Conservation (phyloP, 441 rosid species). For the Flueggea neowawraea region DNA sequence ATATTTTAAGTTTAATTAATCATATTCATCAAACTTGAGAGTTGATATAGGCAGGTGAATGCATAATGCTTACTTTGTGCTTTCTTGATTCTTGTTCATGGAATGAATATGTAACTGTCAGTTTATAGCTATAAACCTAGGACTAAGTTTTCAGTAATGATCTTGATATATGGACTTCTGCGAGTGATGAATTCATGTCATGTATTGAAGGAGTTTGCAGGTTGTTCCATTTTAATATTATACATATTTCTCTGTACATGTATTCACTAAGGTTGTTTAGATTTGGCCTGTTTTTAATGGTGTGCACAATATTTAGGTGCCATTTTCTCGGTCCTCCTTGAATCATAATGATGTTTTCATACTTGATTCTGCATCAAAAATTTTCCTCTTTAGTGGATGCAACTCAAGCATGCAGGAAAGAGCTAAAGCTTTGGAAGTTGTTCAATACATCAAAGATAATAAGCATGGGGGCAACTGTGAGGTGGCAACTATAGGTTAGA, state of each 20-base stretch:
- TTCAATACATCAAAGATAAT: constrained; percentile 77
- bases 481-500: constrained; percentile 82
- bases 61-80: not conserved
- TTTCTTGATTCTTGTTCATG: not conserved
- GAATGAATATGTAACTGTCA: not conserved
- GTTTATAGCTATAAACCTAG: no score
- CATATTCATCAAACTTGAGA: not conserved
- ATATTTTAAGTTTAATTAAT: constrained; percentile 7
- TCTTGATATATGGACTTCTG: no score
- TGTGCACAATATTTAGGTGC: constrained; percentile 47
- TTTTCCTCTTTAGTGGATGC: constrained; percentile 83
- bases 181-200: no score
- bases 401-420: constrained; percentile 90
- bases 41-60: not conserved
- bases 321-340: constrained; percentile 79
- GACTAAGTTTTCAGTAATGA: no score
- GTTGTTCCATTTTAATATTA: not conserved
- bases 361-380: constrained; percentile 85
- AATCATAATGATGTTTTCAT: constrained; percentile 79
- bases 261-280: not conserved
- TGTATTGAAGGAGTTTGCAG: no score
- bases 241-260: constrained; percentile 2
- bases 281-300: constrained; percentile 9
- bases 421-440: constrained; percentile 95
- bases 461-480: constrained; percentile 84